Conservation (phyloP, 2,329 filamentous ascomycete genomes). For the Zasmidium citrigriseum region DNA sequence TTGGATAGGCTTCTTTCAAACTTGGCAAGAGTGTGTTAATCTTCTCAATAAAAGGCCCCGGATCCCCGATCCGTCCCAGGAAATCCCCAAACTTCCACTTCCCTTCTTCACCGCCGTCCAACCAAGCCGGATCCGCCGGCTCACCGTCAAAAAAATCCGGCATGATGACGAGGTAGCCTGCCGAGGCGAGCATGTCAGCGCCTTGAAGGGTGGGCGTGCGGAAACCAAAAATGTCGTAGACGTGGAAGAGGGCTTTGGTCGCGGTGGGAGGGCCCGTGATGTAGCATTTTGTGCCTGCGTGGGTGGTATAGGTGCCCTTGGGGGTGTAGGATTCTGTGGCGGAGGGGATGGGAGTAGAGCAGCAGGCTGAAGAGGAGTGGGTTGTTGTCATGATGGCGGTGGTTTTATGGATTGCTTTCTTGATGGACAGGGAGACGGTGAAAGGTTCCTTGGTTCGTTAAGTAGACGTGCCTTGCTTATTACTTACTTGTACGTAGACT, state of each 20-base stretch:
- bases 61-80: conserved; percentile 6
- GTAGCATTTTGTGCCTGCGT: conserved; percentile 10
- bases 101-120: conserved; percentile 6
- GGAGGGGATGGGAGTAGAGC: conserved; percentile 6
- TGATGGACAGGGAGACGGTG: background rate
- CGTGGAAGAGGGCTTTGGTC: conserved; percentile 10
- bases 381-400: background rate
- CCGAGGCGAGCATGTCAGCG: conserved; percentile 5
- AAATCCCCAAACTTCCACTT: conserved; percentile 8
- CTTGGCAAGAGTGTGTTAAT: background rate
- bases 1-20: conserved; percentile 2
- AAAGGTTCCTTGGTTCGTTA: too few relatives aligned
- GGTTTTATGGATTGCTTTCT: background rate
- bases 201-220: conserved; percentile 4
- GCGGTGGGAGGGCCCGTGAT: conserved; percentile 7
- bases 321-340: conserved; percentile 6
- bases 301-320: conserved; percentile 12
- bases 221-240: conserved; percentile 14
- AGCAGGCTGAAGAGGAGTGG: conserved; percentile 13
- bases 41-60: conserved; percentile 1
- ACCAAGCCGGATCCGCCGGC: conserved; percentile 8
- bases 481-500: too few relatives aligned
- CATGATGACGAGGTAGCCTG: conserved; percentile 10
- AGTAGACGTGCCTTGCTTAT: too few relatives aligned
- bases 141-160: conserved; percentile 14